Conservation (phyloP, 108 stramenopile genomes). For the Fragilaria crotonensis region DNA sequence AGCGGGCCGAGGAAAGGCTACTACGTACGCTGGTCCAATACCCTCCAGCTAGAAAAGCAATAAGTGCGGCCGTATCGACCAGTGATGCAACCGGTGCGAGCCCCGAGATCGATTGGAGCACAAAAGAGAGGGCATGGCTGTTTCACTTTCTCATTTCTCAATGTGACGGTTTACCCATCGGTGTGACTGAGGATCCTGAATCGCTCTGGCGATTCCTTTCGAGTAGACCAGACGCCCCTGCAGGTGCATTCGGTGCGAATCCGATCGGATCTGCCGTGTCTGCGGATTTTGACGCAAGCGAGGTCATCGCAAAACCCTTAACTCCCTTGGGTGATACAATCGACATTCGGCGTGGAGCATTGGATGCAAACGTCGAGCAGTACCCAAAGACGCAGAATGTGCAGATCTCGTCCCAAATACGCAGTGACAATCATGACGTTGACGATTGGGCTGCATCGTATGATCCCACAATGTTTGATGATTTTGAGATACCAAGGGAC, state of each 20-base stretch:
- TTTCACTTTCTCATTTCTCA: constrained; percentile 47
- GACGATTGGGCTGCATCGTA: constrained; percentile 2
- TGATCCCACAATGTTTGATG: not conserved
- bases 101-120: constrained; percentile 45
- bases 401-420: not conserved
- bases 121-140: constrained; percentile 55
- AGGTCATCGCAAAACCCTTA: no score
- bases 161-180: constrained; percentile 19
- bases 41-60: constrained; percentile 34
- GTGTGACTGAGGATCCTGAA: constrained; percentile 24
- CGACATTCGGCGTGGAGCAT: not conserved
- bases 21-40: constrained; percentile 46
- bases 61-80: constrained; percentile 36
- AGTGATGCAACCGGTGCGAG: constrained; percentile 33
- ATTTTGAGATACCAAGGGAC: not conserved
- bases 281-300: constrained; percentile 2
- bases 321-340: not conserved
- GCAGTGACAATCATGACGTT: not conserved
- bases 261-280: not conserved
- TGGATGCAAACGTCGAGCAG: not conserved
- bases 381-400: not conserved
- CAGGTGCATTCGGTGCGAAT: constrained; percentile 26
- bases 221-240: constrained; percentile 28
- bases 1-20: constrained; percentile 41
- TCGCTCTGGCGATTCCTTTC: constrained; percentile 25